Evolutionary conservation across 108 stramenopile genomes (phyloP).

Genomic region (Mayamaea pseudoterrestris): DNA sequence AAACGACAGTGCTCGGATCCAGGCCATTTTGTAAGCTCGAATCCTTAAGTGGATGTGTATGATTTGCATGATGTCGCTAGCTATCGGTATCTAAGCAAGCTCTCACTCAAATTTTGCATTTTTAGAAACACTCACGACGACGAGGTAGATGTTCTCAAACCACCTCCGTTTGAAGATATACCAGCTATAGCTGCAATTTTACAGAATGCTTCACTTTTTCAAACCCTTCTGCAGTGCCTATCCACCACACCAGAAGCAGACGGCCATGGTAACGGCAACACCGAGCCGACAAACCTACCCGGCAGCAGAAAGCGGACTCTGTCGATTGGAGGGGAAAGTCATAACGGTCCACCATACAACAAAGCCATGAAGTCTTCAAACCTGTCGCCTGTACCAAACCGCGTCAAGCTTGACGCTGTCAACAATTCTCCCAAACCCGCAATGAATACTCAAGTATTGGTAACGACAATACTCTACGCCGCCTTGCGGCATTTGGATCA

Average conservation of each 20-base stretch:
- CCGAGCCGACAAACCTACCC: not conserved
- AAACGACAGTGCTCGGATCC: no score
- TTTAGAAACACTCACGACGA: not conserved
- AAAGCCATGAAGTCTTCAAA: slow-evolving; percentile 5
- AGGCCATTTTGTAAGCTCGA: no score
- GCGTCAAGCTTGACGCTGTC: not conserved
- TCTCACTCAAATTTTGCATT: not conserved
- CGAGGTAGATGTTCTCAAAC: slow-evolving; percentile 1
- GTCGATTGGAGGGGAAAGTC: not conserved
- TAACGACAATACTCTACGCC: slow-evolving; percentile 42
- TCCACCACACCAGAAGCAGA: no score
- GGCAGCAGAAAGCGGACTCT: slow-evolving; percentile 4
- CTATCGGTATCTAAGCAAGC: not conserved
- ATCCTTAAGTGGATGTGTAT: no score
- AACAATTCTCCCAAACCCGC: slow-evolving; percentile 5
- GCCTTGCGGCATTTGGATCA: slow-evolving; percentile 49
- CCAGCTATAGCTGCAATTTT: slow-evolving; percentile 33
- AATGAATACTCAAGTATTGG: slow-evolving; percentile 23
- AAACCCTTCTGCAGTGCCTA: slow-evolving; percentile 26
- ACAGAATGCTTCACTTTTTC: slow-evolving; percentile 24
- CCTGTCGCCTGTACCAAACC: slow-evolving; percentile 3
- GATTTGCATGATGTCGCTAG: no score
- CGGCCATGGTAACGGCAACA: no score
- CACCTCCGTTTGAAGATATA: slow-evolving; percentile 24
- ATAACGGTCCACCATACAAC: not conserved